Evolutionary conservation across 257 asterid species (phyloP).

Genomic region (Knoxia roxburghii): DNA sequence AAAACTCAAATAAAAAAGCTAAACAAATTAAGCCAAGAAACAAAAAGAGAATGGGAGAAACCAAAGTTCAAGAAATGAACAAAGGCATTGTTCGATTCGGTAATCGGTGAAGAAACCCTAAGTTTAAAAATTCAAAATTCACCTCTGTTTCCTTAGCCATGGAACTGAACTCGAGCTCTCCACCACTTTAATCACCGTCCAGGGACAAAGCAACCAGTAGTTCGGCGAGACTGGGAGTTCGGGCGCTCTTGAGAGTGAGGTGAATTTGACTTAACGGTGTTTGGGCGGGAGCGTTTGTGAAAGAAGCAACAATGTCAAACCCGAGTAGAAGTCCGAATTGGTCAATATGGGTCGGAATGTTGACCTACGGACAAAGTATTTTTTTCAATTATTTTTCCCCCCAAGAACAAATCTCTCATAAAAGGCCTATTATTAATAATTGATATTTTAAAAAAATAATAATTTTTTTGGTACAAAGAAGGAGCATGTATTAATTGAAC

Average conservation of each 20-base stretch:
- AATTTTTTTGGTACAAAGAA: too few species aligned
- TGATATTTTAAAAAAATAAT: too few species aligned
- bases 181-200: not conserved
- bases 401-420: too few species aligned
- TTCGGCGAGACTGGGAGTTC: not conserved
- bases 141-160: conserved; percentile 7
- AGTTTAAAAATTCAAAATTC: not conserved
- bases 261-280: not conserved
- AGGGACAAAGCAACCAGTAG: not conserved
- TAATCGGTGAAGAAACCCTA: not conserved
- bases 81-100: not conserved
- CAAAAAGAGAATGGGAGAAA: not conserved
- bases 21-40: not conserved
- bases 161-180: not conserved
- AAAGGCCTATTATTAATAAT: too few species aligned
- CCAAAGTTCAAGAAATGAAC: not conserved
- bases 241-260: too few species aligned
- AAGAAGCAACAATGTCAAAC: too few species aligned
- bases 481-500: too few species aligned
- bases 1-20: not conserved
- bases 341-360: too few species aligned
- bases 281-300: conserved; percentile 1
- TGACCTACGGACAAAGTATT: too few species aligned
- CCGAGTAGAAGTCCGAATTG: too few species aligned
- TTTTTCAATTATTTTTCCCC: too few species aligned